Conservation (phyloP, 2,329 filamentous ascomycete genomes). For the Botrytis hyacinthi region DNA sequence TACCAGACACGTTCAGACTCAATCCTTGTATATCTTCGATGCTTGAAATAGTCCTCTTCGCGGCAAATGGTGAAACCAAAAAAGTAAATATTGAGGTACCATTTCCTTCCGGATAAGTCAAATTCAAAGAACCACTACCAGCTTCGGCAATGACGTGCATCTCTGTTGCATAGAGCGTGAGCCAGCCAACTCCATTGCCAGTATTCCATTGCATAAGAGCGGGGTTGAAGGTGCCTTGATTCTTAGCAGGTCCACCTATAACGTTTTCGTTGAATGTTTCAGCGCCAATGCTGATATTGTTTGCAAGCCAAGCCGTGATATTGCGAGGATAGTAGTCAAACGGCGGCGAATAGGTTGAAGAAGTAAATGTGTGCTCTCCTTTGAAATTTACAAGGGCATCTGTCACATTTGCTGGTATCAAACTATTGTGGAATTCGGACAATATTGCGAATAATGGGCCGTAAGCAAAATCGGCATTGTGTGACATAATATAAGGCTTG, state of each 20-base stretch:
- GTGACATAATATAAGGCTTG: conserved; percentile 46
- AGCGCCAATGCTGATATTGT: conserved; percentile 58
- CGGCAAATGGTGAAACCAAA: conserved; percentile 48
- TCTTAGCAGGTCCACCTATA: conserved; percentile 53
- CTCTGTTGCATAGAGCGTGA: conserved; percentile 40
- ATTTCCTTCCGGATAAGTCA: conserved; percentile 55
- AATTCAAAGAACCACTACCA: conserved; percentile 44
- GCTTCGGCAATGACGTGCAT: conserved; percentile 44
- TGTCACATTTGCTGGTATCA: conserved; percentile 45
- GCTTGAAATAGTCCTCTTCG: conserved; percentile 44
- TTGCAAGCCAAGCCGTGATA: conserved; percentile 56
- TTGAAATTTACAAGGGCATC: conserved; percentile 47
- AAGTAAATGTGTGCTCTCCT: conserved; percentile 52
- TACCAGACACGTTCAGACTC: conserved; percentile 43
- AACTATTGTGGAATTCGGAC: conserved; percentile 47
- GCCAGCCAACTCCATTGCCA: conserved; percentile 41
- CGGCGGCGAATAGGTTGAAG: conserved; percentile 56
- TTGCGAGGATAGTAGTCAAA: conserved; percentile 57
- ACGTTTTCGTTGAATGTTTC: conserved; percentile 56
- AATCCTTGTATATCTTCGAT: conserved; percentile 52
- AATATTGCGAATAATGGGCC: conserved; percentile 56
- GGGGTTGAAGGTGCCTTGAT: conserved; percentile 55
- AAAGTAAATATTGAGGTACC: conserved; percentile 50
- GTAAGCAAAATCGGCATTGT: conserved; percentile 58
- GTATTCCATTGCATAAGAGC: conserved; percentile 58